A percentile compares a stretch with the other conserved stretches of the same genome.
phyloP scores from a whole-genome alignment of 1,284 basidiomycete genomes.

The Pyrrhoderma lamaoense region DNA sequence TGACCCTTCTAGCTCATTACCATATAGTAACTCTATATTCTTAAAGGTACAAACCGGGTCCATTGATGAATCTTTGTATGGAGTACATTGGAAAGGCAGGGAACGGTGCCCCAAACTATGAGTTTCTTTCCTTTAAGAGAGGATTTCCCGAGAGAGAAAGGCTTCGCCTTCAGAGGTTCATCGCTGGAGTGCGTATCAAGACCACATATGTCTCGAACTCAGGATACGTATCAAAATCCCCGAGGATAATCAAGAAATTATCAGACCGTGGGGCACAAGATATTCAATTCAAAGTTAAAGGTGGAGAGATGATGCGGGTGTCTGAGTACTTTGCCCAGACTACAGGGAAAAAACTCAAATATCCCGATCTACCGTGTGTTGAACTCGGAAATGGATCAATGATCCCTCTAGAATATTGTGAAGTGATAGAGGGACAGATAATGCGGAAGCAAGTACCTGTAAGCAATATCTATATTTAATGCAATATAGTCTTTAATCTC shows the following conservation, averaged over 20 bases:
- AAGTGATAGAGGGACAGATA: constrained; percentile 59
- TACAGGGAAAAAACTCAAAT: constrained; percentile 44
- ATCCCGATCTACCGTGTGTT: constrained; percentile 53
- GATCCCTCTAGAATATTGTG: constrained; percentile 62
- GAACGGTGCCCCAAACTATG: constrained; percentile 30
- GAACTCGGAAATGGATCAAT: constrained; percentile 62
- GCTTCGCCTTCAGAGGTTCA: constrained; percentile 51
- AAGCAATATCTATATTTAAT: background rate
- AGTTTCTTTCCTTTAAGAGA: constrained; percentile 27
- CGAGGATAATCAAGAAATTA: constrained; percentile 33
- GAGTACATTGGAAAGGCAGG: constrained; percentile 40
- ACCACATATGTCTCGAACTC: constrained; percentile 35
- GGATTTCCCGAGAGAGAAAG: constrained; percentile 52
- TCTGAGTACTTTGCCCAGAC: constrained; percentile 51
- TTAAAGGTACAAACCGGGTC: constrained; percentile 43
- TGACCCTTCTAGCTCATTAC: too few relatives aligned
- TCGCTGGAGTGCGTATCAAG: constrained; percentile 48
- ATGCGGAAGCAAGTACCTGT: constrained; percentile 64
- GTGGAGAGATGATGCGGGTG: constrained; percentile 47
- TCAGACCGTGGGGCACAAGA: constrained; percentile 38
- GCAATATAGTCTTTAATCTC: background rate
- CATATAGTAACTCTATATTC: too few relatives aligned
- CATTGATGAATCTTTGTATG: constrained; percentile 46
- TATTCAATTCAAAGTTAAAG: constrained; percentile 46
- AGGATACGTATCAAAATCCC: constrained; percentile 29